Percentiles rank a stretch among this genome's conserved stretches.
phyloP scores from a whole-genome alignment of 192 early-diverging fungal species.

The Geosiphon pyriformis region DNA sequence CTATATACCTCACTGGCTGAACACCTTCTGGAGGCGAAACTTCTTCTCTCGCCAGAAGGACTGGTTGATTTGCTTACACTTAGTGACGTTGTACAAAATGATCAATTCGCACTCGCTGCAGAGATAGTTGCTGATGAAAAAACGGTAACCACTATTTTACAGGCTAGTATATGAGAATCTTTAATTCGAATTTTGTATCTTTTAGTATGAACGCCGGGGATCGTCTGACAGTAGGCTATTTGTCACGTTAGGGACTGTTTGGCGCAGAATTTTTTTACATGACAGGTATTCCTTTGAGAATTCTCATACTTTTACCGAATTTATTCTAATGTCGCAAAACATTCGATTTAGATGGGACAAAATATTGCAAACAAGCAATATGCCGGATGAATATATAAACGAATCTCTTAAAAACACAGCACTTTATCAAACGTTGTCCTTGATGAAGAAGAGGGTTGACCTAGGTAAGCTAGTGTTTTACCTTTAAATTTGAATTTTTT shows the following conservation, averaged over 20 bases:
- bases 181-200: not conserved
- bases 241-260: not conserved
- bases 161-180: not conserved
- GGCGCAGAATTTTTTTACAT: slow-evolving; percentile 3
- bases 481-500: not conserved
- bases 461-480: not conserved
- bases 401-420: not conserved
- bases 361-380: not conserved
- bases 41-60: not conserved
- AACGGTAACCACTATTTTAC: not conserved
- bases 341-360: not conserved
- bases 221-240: not conserved
- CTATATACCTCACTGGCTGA: too few species aligned
- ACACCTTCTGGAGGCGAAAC: not conserved
- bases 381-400: not conserved
- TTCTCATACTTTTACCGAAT: not conserved
- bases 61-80: not conserved
- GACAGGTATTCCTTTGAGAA: not conserved
- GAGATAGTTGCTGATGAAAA: not conserved
- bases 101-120: not conserved
- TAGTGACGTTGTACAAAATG: not conserved
- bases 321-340: not conserved
- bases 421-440: not conserved
- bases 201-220: not conserved
- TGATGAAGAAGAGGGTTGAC: not conserved